Conservation (phyloP, 768 basidiomycete genomes). For the Rubroboletus pulcherrimus region DNA sequence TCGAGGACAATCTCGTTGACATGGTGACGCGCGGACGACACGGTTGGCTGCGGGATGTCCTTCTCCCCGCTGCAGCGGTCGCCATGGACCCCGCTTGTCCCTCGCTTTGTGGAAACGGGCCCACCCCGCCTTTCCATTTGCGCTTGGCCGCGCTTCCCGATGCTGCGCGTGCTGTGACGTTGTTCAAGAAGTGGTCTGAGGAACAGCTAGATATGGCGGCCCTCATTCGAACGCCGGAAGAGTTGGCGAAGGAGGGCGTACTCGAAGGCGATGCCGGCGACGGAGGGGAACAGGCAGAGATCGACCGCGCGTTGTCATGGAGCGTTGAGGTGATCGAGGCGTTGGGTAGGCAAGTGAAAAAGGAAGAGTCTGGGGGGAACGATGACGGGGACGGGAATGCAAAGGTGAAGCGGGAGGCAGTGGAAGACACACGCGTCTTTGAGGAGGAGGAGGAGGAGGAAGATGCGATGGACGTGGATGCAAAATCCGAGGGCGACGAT, state of each 20-base stretch:
- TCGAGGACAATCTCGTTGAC: constrained; percentile 39
- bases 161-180: constrained; percentile 1
- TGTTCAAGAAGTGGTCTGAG: constrained; percentile 7
- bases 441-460: background rate
- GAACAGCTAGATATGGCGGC: constrained; percentile 40
- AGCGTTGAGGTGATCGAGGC: constrained; percentile 50
- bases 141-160: constrained; percentile 15
- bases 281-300: constrained; percentile 29
- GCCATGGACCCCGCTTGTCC: background rate
- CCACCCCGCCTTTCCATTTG: constrained; percentile 4
- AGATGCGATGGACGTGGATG: constrained; percentile 21
- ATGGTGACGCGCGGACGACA: constrained; percentile 42
- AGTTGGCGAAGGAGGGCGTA: constrained; percentile 31
- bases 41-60: constrained; percentile 30
- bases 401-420: constrained; percentile 15
- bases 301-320: constrained; percentile 47
- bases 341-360: constrained; percentile 20
- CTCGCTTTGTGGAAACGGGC: background rate
- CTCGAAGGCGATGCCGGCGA: constrained; percentile 22
- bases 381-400: background rate
- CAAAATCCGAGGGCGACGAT: background rate
- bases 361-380: background rate
- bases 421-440: background rate
- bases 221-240: constrained; percentile 39
- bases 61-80: constrained; percentile 3